phyloP scores from a whole-genome alignment of 306 rosid species.

The Carpinus fangiana region DNA sequence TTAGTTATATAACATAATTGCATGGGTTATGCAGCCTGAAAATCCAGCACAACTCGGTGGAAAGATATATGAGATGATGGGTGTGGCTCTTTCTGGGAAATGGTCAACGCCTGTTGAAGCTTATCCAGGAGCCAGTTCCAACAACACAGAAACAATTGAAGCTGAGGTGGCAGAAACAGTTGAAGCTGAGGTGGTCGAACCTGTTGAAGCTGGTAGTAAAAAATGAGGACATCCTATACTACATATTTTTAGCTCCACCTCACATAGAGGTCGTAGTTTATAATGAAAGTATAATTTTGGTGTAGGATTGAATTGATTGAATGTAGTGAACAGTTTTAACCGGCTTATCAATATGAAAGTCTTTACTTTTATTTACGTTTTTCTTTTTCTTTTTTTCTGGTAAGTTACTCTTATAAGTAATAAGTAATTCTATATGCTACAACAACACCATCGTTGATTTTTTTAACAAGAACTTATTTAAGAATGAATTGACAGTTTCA shows the following conservation, averaged over 20 bases:
- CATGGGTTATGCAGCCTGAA: slow-evolving; percentile 72
- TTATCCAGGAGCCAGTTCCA: slow-evolving; percentile 26
- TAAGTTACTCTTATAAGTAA: too few species aligned
- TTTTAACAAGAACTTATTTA: too few species aligned
- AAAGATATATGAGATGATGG: slow-evolving; percentile 97
- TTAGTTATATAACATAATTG: slow-evolving; percentile 1
- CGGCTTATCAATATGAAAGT: too few species aligned
- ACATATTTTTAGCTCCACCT: not conserved
- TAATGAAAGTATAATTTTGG: not conserved
- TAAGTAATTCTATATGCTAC: too few species aligned
- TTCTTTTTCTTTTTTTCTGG: too few species aligned
- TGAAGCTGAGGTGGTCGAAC: slow-evolving; percentile 68
- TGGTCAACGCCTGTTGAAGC: slow-evolving; percentile 53
- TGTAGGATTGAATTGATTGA: slow-evolving; percentile 1
- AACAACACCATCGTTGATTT: too few species aligned
- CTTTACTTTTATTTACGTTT: too few species aligned
- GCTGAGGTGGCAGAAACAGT: slow-evolving; percentile 70
- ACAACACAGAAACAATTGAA: slow-evolving; percentile 42
- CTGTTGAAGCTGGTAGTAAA: slow-evolving; percentile 51
- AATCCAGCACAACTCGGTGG: slow-evolving; percentile 96
- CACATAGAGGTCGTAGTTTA: not conserved
- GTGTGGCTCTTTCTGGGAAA: slow-evolving; percentile 71
- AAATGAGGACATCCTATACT: slow-evolving; percentile 42
- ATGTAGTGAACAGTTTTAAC: not conserved
- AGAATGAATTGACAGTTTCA: too few species aligned